phyloP scores from a whole-genome alignment of 2,329 filamentous ascomycete genomes.

The Metarhizium album region DNA sequence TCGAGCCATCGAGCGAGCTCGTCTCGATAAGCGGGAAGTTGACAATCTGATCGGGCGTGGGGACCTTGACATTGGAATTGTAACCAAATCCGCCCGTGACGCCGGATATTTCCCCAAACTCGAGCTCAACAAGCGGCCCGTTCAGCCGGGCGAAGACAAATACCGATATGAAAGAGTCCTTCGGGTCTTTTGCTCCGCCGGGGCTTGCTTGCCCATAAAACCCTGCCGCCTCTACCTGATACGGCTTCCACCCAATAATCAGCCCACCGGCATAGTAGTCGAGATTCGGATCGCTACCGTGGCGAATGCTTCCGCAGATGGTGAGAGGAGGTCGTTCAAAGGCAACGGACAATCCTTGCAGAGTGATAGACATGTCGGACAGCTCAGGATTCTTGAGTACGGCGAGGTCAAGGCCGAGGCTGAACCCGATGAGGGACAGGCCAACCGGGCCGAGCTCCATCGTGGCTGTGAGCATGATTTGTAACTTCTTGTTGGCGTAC shows the following conservation, averaged over 20 bases:
- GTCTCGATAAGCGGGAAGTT: conserved; percentile 12
- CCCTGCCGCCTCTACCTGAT: conserved; percentile 27
- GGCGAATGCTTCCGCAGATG: conserved; percentile 24
- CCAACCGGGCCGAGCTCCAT: conserved; percentile 25
- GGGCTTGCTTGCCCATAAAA: conserved; percentile 21
- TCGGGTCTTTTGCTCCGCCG: conserved; percentile 4
- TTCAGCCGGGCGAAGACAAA: conserved; percentile 28
- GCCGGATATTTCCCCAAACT: conserved; percentile 25
- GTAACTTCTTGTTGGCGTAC: conserved; percentile 18
- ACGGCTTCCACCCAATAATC: conserved; percentile 23
- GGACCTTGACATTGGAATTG: conserved; percentile 23
- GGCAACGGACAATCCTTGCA: conserved; percentile 19
- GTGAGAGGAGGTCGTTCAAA: conserved; percentile 25
- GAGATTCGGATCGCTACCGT: conserved; percentile 13
- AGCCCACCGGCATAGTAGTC: conserved; percentile 27
- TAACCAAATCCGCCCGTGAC: conserved; percentile 29
- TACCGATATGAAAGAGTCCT: conserved; percentile 15
- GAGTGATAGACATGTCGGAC: conserved; percentile 11
- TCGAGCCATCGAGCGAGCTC: neutral
- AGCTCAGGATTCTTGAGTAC: neutral
- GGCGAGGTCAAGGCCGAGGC: conserved; percentile 15
- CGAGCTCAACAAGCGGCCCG: conserved; percentile 27
- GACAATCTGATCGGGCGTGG: conserved; percentile 12
- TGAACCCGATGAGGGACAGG: conserved; percentile 24
- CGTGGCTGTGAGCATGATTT: conserved; percentile 22